These are phyloP conservation scores for Anthostomella pinea DNA, from an alignment of 2,329 filamentous ascomycete species.

Conservation along the genomic window DNA sequence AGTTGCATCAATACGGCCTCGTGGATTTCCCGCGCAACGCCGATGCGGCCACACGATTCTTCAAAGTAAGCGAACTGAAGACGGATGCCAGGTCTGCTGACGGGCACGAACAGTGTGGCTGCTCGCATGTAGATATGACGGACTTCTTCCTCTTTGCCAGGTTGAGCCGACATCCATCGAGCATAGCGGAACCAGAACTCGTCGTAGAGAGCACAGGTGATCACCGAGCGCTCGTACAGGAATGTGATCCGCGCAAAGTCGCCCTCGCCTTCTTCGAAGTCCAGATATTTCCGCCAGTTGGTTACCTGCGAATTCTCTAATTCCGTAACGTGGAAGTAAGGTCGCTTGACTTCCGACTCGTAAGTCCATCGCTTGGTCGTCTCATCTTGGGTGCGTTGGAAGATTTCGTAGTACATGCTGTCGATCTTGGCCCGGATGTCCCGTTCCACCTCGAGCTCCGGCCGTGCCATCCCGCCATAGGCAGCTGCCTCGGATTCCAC, in stretches of 20 bases:
- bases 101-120: slow-evolving; percentile 78
- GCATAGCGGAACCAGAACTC: slow-evolving; percentile 99
- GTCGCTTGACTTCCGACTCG: slow-evolving; percentile 90
- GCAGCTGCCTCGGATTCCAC: slow-evolving; percentile 62
- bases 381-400: slow-evolving; percentile 78
- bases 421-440: slow-evolving; percentile 81
- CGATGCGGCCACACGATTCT: slow-evolving; percentile 73
- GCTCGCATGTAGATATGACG: slow-evolving; percentile 90
- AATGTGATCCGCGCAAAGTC: slow-evolving; percentile 73
- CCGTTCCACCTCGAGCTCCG: slow-evolving; percentile 77
- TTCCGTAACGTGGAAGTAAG: slow-evolving; percentile 95
- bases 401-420: slow-evolving; percentile 74
- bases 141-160: slow-evolving; percentile 81
- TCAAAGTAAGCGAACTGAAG: slow-evolving; percentile 95
- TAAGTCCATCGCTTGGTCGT: slow-evolving; percentile 93
- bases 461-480: slow-evolving; percentile 52
- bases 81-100: slow-evolving; percentile 78
- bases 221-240: slow-evolving; percentile 89
- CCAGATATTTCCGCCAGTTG: slow-evolving; percentile 95
- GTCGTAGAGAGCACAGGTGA: slow-evolving; percentile 91
- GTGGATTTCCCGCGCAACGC: slow-evolving; percentile 82
- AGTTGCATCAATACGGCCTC: slow-evolving; percentile 72
- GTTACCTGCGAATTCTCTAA: slow-evolving; percentile 78
- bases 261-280: slow-evolving; percentile 88
- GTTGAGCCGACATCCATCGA: slow-evolving; percentile 84